Conservation (phyloP, 305 asterid species). For the Plantago coronopus region DNA sequence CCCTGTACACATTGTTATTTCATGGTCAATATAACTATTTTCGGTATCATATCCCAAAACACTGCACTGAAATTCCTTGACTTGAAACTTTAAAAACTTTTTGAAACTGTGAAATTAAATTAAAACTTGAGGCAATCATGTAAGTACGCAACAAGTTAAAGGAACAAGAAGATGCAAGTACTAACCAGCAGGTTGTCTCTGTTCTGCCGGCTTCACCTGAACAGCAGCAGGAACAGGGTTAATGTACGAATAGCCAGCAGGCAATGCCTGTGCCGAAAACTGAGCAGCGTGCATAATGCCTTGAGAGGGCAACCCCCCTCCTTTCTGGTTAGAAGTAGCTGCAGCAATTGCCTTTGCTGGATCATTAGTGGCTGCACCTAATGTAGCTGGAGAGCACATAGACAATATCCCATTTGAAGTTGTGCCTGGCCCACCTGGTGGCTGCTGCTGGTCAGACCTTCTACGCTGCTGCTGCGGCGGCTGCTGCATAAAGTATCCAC, state of each 20-base stretch:
- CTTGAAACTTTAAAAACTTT: too few relatives aligned
- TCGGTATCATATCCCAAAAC: constrained; percentile 26
- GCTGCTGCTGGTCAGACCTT: constrained; percentile 54
- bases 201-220: constrained; percentile 76
- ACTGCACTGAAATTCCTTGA: background rate
- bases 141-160: background rate
- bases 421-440: constrained; percentile 28
- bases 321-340: constrained; percentile 62
- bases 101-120: background rate
- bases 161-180: constrained; percentile 11
- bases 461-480: constrained; percentile 42
- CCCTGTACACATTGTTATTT: constrained; percentile 81
- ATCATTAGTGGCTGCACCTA: constrained; percentile 54
- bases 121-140: background rate
- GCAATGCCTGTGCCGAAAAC: constrained; percentile 48
- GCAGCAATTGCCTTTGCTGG: constrained; percentile 95
- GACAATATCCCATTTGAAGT: constrained; percentile 52
- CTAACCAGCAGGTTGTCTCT: constrained; percentile 84
- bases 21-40: constrained; percentile 60
- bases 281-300: constrained; percentile 53
- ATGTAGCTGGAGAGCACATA: constrained; percentile 39
- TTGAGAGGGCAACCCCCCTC: constrained; percentile 47
- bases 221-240: constrained; percentile 66
- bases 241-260: constrained; percentile 65
- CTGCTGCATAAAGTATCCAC: constrained; percentile 56